These are phyloP conservation scores for Geotrichum europaeum DNA, from an alignment of 1,139 yeast genomes.

Conservation along the genomic window DNA sequence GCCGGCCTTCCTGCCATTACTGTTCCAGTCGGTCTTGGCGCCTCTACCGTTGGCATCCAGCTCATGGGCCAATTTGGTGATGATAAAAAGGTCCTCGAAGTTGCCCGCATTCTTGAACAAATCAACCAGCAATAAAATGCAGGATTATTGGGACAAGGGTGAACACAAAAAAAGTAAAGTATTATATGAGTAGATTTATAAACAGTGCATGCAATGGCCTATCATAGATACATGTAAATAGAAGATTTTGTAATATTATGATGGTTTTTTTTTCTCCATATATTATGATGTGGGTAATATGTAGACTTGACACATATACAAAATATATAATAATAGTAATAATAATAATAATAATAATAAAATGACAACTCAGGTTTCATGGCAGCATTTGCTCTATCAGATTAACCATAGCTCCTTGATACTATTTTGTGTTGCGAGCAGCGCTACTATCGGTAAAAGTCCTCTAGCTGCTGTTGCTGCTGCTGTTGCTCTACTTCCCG, in stretches of 20 bases:
- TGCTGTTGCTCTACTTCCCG: not conserved
- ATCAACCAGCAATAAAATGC: slow-evolving; percentile 1
- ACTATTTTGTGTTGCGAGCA: too few relatives aligned
- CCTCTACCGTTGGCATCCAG: slow-evolving; percentile 57
- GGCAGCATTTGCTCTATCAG: not conserved
- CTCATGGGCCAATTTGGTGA: slow-evolving; percentile 82
- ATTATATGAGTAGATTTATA: not conserved
- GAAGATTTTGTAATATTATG: not conserved
- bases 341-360: too few relatives aligned
- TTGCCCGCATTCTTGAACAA: slow-evolving; percentile 30
- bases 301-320: not conserved
- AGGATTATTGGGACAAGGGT: not conserved
- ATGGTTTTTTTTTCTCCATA: too few relatives aligned
- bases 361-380: not conserved
- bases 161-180: not conserved
- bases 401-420: too few relatives aligned
- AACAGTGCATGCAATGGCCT: not conserved
- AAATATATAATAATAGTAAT: too few relatives aligned
- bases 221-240: not conserved
- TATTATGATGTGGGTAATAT: not conserved
- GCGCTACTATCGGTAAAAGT: not conserved
- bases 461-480: not conserved
- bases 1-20: slow-evolving; percentile 87
- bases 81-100: slow-evolving; percentile 55
- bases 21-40: slow-evolving; percentile 48